Evolutionary conservation across 805 yeast species (phyloP), one percentile per base, ranked within the genome.

Genomic region (Zygosaccharomyces siamensis): DNA sequence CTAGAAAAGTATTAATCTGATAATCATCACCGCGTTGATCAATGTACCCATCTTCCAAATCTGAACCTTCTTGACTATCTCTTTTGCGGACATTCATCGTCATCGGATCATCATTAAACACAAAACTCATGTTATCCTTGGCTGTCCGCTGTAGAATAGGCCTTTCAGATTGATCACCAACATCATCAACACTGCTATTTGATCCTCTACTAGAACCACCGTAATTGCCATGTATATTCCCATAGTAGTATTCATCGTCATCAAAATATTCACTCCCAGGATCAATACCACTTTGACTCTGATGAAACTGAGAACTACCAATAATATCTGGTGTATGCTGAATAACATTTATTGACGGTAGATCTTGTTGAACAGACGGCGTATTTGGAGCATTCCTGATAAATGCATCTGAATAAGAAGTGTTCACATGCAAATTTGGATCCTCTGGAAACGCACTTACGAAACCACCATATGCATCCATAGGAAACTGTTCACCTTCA

Each of bases 11-110:
- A 43, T 63, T 63, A 35, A 67, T 62, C 46, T 61, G 65, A 43
- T 67, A 67, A 38, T 67, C 69, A 45, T 67, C 69, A 32, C 71
- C 71, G 37, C 53, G 57, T 36, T 61, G 67, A 46, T 66, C 70
- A 7, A 64, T 55, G 46, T 59, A 63, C 18, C 51, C 54, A 12
- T 46, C 54, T 47, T 64, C 70, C 1, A 56, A 54, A 49, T 63
- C 68, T 21, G 43, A 45, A 20, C 47, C 47, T 18, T 48, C 45
- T 20, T 51, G 52, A 36, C 55, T 51, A 35, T 49, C 49, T 44
- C 48, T 46, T 26, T 41, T 48, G 18, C 47, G 49, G 10, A 37
- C 44, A 6, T 40, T 46, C 51, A 47, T 38, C 7, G 49, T 43
- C 38, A 51, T 32, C 7, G 54, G 51, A 43, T 39, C 50, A 39